These are phyloP conservation scores for Pneumocystis canis DNA, from an alignment of 1,139 yeast species.

Conservation along the genomic window DNA sequence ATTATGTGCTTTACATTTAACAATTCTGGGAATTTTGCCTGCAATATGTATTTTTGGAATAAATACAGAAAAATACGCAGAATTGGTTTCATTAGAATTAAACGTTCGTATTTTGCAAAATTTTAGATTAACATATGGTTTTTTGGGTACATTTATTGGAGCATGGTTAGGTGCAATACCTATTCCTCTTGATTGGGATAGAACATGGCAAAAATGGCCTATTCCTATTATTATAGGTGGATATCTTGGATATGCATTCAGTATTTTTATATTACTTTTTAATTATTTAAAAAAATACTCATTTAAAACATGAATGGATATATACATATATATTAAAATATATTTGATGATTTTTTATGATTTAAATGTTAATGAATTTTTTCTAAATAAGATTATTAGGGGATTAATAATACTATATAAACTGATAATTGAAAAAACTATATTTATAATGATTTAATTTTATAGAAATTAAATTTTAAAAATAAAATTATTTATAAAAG, in stretches of 20 bases:
- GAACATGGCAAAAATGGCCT: constrained; percentile 98
- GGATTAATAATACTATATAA: too few species aligned
- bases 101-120: neutral
- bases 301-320: neutral
- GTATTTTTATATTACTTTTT: constrained; percentile 24
- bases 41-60: neutral
- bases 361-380: too few species aligned
- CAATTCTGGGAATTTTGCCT: neutral
- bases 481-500: neutral
- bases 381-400: too few species aligned
- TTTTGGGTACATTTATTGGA: constrained; percentile 42
- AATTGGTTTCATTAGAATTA: neutral
- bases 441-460: neutral
- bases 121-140: neutral
- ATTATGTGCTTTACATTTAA: neutral
- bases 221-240: constrained; percentile 72
- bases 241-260: constrained; percentile 54
- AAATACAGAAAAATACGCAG: neutral
- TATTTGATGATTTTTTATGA: too few species aligned
- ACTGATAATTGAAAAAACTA: too few species aligned
- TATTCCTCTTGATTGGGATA: constrained; percentile 93
- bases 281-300: neutral
- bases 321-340: too few species aligned
- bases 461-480: neutral
- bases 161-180: constrained; percentile 91